Evolutionary conservation across 2,329 filamentous ascomycete genomes (phyloP), one percentile per base, ranked within the genome.

Genomic region (Cyphellophora europaea): DNA sequence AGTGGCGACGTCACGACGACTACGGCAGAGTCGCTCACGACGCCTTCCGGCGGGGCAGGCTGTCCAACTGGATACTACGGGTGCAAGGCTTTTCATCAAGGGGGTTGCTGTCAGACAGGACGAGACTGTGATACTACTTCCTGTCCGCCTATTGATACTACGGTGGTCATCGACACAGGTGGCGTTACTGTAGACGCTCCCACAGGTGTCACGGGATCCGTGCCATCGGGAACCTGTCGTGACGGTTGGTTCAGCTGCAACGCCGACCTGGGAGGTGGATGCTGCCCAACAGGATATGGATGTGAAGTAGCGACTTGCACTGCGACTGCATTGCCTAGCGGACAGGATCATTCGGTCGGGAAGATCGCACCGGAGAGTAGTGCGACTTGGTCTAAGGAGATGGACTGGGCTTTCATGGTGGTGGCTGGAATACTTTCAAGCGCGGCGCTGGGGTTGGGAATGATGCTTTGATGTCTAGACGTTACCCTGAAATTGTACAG

Each of bases 11-110:
- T n/a, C 8, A 25, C 8, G 8, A 25, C 21, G 8, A 25, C 8
- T 25, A 8, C 21, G 6, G 15, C 13, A 18, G 5, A 13, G 13
- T 17, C 30, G 12, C 19, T 18, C 5, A 13, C 14, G 17, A 11
- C 17, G 19, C 17, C 15, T 11, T 19, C 19, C 3, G 16, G 15
- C 8, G 15, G 51, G 11, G 58, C 56, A 6, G 52, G 71, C 49
- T 96, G 89, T 49, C 89, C 89, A 0, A 88, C 80, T 0, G 88
- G 88, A 2, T 96, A 88, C 66, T 96, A 96, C 58, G 80, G 85
- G 33, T 96, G 89, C 58, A 74, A 79, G 2, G 89, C 89, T 2
- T 77, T 78, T 40, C 85, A 88, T 40, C 65, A 72, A 2, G 86
- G 83, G 11, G 86, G 86, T 13, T 96, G 89, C 63, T 96, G 89